Percentiles rank a stretch among this genome's conserved stretches.
Evolutionary conservation across 2,329 filamentous ascomycete genomes (phyloP).

Genomic region (Verticillium nubilum): DNA sequence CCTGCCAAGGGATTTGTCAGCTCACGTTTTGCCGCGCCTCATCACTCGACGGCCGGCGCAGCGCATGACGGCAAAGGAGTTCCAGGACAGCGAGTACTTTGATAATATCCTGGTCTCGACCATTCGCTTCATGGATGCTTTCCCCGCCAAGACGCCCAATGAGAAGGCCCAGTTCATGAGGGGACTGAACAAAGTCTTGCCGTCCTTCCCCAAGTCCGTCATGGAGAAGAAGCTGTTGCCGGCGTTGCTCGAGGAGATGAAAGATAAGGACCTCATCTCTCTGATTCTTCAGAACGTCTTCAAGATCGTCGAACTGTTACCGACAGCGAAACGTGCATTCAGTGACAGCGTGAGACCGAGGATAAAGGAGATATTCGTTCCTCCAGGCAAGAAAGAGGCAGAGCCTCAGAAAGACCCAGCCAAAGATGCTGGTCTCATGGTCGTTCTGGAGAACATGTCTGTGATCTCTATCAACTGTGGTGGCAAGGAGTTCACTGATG

Average conservation of each 20-base stretch:
- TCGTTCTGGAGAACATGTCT: constrained; percentile 78
- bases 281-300: constrained; percentile 89
- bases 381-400: constrained; percentile 48
- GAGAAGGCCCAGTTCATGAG: constrained; percentile 92
- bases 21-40: constrained; percentile 73
- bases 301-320: constrained; percentile 75
- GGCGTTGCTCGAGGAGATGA: constrained; percentile 84
- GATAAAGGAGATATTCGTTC: constrained; percentile 76
- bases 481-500: constrained; percentile 92
- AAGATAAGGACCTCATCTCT: constrained; percentile 81
- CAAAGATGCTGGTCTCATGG: constrained; percentile 86
- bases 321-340: constrained; percentile 72
- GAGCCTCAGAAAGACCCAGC: constrained; percentile 66
- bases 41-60: constrained; percentile 85
- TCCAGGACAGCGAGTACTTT: constrained; percentile 93
- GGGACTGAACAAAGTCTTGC: constrained; percentile 78
- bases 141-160: constrained; percentile 84
- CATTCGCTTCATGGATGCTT: constrained; percentile 85
- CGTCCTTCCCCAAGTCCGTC: constrained; percentile 88
- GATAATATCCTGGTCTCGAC: constrained; percentile 96
- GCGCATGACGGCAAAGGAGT: constrained; percentile 80
- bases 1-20: constrained; percentile 71
- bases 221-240: constrained; percentile 92
- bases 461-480: constrained; percentile 74
- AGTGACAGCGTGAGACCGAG: constrained; percentile 80